Evolutionary conservation across 2,329 filamentous ascomycete genomes (phyloP), one percentile per base, ranked within the genome.

Genomic region (Achaetomium macrosporum): DNA sequence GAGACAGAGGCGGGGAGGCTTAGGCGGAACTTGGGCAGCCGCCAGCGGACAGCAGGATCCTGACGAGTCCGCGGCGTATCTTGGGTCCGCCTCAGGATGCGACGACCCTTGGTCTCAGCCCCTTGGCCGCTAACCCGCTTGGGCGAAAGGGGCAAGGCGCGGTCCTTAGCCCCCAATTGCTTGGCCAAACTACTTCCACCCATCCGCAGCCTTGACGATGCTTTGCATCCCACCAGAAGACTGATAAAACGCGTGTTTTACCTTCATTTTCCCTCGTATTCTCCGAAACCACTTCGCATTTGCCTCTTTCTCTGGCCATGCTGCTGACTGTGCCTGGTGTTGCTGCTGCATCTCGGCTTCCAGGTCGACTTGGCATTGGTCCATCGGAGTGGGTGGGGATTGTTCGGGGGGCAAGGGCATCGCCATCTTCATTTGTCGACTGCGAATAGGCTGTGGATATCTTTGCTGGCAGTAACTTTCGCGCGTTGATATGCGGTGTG

Each of bases 21-120:
- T 35, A 15, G 29, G 56, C 51, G 54, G 53, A 51, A 43, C 47
- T 54, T 25, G 37, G 39, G 52, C 35, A 43, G 39, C 17, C 33
- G 50, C 20, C 42, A 33, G 17, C n/a, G 37, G 49, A n/a, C 42
- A 16, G 35, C 37, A 42, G 51, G 42, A 47, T 46, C 49, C 46
- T 44, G 51, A 47, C 45, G 41, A 51, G n/a, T n/a, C n/a, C n/a
- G n/a, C n/a, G n/a, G 47, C 49, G 58, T 61, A 54, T 61, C 56
- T 59, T 55, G 53, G 48, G 47, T 53, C 29, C 43, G 59, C 56
- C 43, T 55, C 51, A 53, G 51, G 33, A 51, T 55, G 45, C 20
- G 50, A 42, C 30, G 25, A 25, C 25, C 25, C 25, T 25, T 25
- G 25, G 25, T 25, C 25, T 25, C 25, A 25, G 25, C 25, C 25